Evolutionary conservation across 768 basidiomycete species (phyloP), one percentile per base, ranked within the genome.

Genomic region (Naematelia encephala): DNA sequence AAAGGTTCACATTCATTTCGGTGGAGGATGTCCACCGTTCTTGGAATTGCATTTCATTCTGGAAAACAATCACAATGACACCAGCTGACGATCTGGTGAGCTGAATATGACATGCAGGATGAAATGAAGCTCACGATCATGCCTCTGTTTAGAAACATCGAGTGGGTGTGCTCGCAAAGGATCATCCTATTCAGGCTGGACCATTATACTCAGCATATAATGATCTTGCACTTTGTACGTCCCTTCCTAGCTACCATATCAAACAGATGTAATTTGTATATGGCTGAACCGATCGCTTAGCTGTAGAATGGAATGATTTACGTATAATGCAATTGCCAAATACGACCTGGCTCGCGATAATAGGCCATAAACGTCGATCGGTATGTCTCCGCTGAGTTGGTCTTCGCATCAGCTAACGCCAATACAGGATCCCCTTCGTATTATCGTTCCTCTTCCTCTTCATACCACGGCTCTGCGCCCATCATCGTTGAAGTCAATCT

Each of bases 301-400:
- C 73, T 45, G 66, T 74, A 21, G 72, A 74, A 66, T 77, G 75
- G 75, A 57, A 64, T 25, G 69, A 75, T 58, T 58, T 75, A 2
- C 57, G 75, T 14, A 48, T 67, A 2, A 48, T 58, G 4, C 34
- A 60, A 2, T 53, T 77, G 1, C 30, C 47, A 29, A 48, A 26
- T 5, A 58, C 63, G 27, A 70, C 61, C 48, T 77, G 75, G 75
- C 60, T 60, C 1, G 64, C 70, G 1, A 60, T 75, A 1, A 51
- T 75, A 48, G 75, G 73, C n/a, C 70, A 73, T 46, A 77, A 72
- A 51, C 62, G 62, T 2, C 43, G 54, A 39, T 29, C 62, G 47
- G 75, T 70, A 30, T 39, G 67, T 68, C 22, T 25, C 8, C n/a
- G 8, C 11, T 42, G 26, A 22, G 23, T n/a, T 23, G 11, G n/a